Conservation (phyloP, 768 basidiomycete species). For the Candolleomyces efflorescens region DNA sequence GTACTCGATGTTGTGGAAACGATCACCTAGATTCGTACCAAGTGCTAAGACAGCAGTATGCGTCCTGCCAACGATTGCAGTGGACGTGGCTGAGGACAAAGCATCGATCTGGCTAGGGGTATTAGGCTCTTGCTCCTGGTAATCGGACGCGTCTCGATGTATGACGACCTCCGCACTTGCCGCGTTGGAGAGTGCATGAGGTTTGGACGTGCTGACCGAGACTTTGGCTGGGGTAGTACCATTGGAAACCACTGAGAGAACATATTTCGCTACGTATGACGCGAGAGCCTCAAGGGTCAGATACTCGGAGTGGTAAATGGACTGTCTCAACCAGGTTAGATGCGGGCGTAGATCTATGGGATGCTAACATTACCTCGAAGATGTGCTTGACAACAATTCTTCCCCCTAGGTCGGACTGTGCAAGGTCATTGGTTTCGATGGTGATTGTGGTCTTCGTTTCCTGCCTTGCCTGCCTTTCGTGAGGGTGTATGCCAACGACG, state of each 20-base stretch:
- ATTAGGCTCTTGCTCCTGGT: constrained; percentile 14
- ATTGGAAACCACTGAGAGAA: constrained; percentile 28
- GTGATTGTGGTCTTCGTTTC: constrained; percentile 44
- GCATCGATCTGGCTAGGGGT: not conserved
- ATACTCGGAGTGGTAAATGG: constrained; percentile 40
- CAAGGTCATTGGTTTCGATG: constrained; percentile 20
- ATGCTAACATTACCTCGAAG: constrained; percentile 26
- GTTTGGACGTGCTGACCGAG: constrained; percentile 63
- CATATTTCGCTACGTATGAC: constrained; percentile 46
- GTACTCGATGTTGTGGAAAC: constrained; percentile 74
- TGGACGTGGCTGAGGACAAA: not conserved
- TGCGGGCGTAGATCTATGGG: not conserved
- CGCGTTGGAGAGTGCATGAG: constrained; percentile 65
- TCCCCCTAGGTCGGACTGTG: constrained; percentile 30
- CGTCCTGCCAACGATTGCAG: not conserved
- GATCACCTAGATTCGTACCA: constrained; percentile 89
- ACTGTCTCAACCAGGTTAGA: constrained; percentile 1
- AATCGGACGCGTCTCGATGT: constrained; percentile 39
- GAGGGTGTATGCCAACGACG: constrained; percentile 65
- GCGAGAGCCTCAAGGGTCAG: constrained; percentile 71
- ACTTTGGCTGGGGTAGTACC: constrained; percentile 26
- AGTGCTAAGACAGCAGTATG: constrained; percentile 64
- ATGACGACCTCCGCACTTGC: constrained; percentile 62
- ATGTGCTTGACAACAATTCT: constrained; percentile 33
- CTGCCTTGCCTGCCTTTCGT: constrained; percentile 65